Evolutionary conservation across 1,284 basidiomycete species (phyloP), one percentile per base, ranked within the genome.

Genomic region (Phellopilus nigrolimitatus): DNA sequence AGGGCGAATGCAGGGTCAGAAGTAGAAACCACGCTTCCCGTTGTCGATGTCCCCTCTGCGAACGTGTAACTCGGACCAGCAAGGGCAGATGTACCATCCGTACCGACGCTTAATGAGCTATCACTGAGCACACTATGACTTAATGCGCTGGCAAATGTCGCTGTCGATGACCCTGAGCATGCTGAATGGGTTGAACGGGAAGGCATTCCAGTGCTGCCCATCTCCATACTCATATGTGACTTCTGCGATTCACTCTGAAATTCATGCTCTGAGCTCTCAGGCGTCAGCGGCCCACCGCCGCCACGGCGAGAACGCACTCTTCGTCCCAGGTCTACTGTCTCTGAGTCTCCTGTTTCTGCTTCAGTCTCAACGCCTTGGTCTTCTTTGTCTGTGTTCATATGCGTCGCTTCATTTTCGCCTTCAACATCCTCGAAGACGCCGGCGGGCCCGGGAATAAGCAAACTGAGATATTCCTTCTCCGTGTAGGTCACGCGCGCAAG

Each of bases 41-140:
- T 22, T 13, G 31, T 33, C 30, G 39, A 33, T 13, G 39, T 4
- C 13, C 49, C 49, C 34, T 51, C 49, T 9, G 24, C 33, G 30
- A 27, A 51, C 5, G 49, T 45, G 31, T 37, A 45, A 25, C 22
- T 31, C 33, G 49, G 42, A 17, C 21, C 34, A 1, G 31, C 24
- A 9, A 36, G 21, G 19, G 30, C 13, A 13, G 34, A 37, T n/a
- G n/a, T 2, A 25, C 30, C 33, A 21, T 36, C 15, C 12, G 25
- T 36, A n/a, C 12, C 42, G 4, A 33, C 9, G 8, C 24, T 31
- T 30, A 3, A 45, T 5, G 13, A 12, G 31, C 41, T 12, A 22
- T 17, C 25, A 13, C 13, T 25, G 21, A n/a, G 33, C 6, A 10
- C 31, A 37, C 6, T 37, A 17, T n/a, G 33, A n/a, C 12, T 21